Base-by-base conservation (phyloP, 768 basidiomycete species). In the Tephrocybe sp. region DNA sequence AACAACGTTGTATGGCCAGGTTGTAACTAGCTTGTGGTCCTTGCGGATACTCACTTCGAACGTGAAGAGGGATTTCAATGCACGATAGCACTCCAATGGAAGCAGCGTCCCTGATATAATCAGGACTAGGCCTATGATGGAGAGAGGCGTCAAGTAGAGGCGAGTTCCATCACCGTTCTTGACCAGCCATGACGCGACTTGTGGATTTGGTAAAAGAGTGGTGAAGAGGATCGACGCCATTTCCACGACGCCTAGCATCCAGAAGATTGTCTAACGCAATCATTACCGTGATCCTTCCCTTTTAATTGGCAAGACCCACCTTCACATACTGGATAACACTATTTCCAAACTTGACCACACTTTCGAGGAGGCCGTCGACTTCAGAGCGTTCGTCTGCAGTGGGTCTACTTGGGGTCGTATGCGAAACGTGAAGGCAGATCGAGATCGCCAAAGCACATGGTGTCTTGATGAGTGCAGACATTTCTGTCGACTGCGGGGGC, bases 41-140 rank as follows among this genome's bases (percentile, higher is more conserved):
- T 58, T 52, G 21, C 53, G 57, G n/a, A 65, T 59, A 47, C 67
- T 68, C 26, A 75, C 56, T 32, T 75, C 67, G 48, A 71, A 74
- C 18, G 73, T 77, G 65, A 76, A 77, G 42, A 43, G 26, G n/a
- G 3, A 5, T 10, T 43, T 43, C 25, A 43, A 14, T 7, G 42
- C 26, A 10, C 42, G 24, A 28, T 43, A 43, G 17, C 42, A 43
- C n/a, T 43, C 42, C 42, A 7, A 21, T 4, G 25, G 42, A 26
- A 43, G 25, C 15, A 18, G 21, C 10, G 42, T n/a, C 17, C 42
- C 42, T 6, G 21, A 26, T 4, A 43, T 23, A 17, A 43, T 30
- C 25, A 43, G 42, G 42, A 43, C n/a, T n/a, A 43, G 2, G 24
- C 42, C 42, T 9, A 43, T 4, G 15, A 23, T 28, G 21, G 42